These are phyloP conservation scores for Hippophae tibetana DNA, from an alignment of 306 rosid genomes.

Conservation along the genomic window DNA sequence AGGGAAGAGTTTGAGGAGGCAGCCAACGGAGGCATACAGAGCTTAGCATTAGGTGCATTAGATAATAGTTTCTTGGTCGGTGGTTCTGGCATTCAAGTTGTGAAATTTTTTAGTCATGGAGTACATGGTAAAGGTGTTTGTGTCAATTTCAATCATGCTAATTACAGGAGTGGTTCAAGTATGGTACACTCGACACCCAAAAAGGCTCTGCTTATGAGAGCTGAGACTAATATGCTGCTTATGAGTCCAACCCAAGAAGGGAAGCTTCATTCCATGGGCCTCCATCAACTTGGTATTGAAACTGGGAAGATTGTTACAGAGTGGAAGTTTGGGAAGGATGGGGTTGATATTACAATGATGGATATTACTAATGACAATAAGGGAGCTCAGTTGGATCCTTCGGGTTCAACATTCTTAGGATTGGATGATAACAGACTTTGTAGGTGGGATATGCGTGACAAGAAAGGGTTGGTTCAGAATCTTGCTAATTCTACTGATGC, in stretches of 20 bases:
- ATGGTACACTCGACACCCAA: slow-evolving; percentile 52
- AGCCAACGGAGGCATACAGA: slow-evolving; percentile 49
- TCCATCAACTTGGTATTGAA: slow-evolving; percentile 92
- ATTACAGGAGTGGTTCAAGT: slow-evolving; percentile 18
- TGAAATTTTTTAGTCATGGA: slow-evolving; percentile 27
- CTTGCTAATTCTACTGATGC: slow-evolving; percentile 38
- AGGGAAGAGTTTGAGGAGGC: slow-evolving; percentile 56
- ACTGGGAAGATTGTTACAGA: slow-evolving; percentile 82
- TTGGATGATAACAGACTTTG: slow-evolving; percentile 96
- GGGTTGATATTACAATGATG: slow-evolving; percentile 86
- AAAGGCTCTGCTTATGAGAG: slow-evolving; percentile 84
- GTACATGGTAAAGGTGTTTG: too few species aligned
- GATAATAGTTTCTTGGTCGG: slow-evolving; percentile 53
- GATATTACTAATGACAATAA: slow-evolving; percentile 84
- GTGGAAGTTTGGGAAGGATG: slow-evolving; percentile 90
- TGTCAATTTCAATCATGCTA: background rate
- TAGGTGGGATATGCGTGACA: slow-evolving; percentile 98
- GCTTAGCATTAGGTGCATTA: slow-evolving; percentile 50
- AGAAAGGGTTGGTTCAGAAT: slow-evolving; percentile 83
- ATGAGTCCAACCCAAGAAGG: slow-evolving; percentile 79
- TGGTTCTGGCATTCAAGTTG: slow-evolving; percentile 48
- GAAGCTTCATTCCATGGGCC: slow-evolving; percentile 65
- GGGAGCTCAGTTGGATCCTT: slow-evolving; percentile 90
- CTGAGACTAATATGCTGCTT: slow-evolving; percentile 92
- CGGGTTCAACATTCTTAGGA: slow-evolving; percentile 88